A percentile compares a stretch with the other conserved stretches of the same genome.
These are phyloP conservation scores for Parathielavia hyrcaniae DNA, from an alignment of 495 filamentous ascomycete genomes.

Conservation along the genomic window DNA sequence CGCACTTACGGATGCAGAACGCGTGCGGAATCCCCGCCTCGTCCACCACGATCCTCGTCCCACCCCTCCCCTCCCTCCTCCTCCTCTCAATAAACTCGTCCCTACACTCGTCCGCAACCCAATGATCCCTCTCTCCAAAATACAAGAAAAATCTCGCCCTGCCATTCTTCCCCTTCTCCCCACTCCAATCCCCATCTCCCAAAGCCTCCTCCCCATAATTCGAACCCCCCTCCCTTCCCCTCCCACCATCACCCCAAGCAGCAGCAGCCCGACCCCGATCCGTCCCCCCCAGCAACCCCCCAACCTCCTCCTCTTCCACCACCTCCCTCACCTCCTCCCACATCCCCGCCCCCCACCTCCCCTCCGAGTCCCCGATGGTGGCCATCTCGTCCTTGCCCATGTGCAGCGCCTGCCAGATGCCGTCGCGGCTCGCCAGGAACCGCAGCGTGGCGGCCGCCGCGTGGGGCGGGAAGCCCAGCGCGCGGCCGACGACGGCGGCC, in stretches of 20 bases:
- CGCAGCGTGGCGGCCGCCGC: conserved; percentile 54
- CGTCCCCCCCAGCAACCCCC: no score
- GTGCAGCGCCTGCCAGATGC: conserved; percentile 65
- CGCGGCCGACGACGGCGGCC: conserved; percentile 36
- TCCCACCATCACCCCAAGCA: conserved; percentile 6
- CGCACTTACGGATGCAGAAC: conserved; percentile 67
- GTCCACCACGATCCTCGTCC: conserved; percentile 58
- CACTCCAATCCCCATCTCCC: conserved; percentile 8
- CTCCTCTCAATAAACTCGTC: conserved; percentile 63
- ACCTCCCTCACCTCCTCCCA: conserved; percentile 62
- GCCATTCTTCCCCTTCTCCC: conserved; percentile 19
- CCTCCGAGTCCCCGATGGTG: conserved; percentile 54
- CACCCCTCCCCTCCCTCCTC: conserved; percentile 25
- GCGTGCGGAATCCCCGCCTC: conserved; percentile 68
- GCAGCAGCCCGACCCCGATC: no score
- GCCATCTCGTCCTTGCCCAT: conserved; percentile 62
- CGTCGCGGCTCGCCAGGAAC: conserved; percentile 57
- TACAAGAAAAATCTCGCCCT: conserved; percentile 60
- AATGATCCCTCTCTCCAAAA: conserved; percentile 70
- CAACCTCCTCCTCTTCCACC: conserved; percentile 26
- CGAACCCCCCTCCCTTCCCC: neutral
- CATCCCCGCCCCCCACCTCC: conserved; percentile 59
- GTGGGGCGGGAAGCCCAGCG: conserved; percentile 52
- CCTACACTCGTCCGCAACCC: conserved; percentile 71
- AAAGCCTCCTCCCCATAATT: neutral